phyloP scores from a whole-genome alignment of 208 protist genomes.

The Leptomonas pyrrhocoris region DNA sequence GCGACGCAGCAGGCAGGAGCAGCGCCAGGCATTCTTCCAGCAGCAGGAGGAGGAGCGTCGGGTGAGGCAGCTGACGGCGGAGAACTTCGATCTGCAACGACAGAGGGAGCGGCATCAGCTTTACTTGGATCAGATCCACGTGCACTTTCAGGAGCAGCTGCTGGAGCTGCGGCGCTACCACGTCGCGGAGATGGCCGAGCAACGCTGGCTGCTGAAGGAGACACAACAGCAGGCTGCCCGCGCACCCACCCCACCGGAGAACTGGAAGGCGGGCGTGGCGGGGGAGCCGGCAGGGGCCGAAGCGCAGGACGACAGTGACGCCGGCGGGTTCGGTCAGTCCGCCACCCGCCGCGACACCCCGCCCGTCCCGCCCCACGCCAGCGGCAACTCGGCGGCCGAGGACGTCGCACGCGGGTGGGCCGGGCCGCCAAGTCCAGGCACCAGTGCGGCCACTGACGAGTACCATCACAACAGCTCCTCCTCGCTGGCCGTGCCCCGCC shows the following conservation, averaged over 20 bases:
- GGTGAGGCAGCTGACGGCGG: slow-evolving; percentile 18
- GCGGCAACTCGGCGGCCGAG: slow-evolving; percentile 2
- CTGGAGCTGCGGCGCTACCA: slow-evolving; percentile 23
- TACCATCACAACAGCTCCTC: neutral
- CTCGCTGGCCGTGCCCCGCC: neutral
- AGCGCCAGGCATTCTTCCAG: slow-evolving; percentile 31
- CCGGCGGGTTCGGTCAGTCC: slow-evolving; percentile 2
- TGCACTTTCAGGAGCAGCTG: slow-evolving; percentile 22
- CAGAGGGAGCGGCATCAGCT: slow-evolving; percentile 29
- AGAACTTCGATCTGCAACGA: slow-evolving; percentile 35
- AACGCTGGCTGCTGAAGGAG: slow-evolving; percentile 18
- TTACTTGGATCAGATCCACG: slow-evolving; percentile 28
- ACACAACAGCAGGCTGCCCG: slow-evolving; percentile 1
- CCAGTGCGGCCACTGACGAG: neutral
- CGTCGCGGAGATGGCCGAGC: slow-evolving; percentile 20
- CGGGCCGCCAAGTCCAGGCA: neutral
- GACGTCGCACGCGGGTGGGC: neutral
- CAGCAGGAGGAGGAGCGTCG: slow-evolving; percentile 38
- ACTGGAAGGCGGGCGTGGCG: neutral
- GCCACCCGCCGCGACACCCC: slow-evolving; percentile 5
- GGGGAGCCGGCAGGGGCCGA: neutral
- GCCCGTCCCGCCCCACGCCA: neutral
- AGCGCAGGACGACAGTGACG: neutral
- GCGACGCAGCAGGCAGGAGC: slow-evolving; percentile 28
- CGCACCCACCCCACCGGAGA: neutral